Evolutionary conservation across 2,329 filamentous ascomycete genomes (phyloP).

Genomic region (Scedosporium dehoogii): DNA sequence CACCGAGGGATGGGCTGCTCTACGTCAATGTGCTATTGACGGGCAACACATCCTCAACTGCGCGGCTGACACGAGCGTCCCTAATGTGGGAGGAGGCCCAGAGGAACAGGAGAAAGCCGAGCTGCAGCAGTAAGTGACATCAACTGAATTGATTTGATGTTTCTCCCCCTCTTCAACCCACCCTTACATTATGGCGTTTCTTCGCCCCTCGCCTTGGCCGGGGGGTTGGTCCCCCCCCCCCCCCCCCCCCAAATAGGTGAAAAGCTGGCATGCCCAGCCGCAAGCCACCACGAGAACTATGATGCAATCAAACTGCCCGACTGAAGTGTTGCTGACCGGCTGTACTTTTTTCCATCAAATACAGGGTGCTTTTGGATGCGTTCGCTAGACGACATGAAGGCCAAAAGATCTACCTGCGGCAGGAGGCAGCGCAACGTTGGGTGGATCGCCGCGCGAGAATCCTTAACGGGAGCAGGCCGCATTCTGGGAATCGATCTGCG

Average conservation of each 20-base stretch:
- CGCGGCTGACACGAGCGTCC: slow-evolving; percentile 51
- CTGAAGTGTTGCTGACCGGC: background rate
- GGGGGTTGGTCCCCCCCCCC: background rate
- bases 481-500: slow-evolving; percentile 34
- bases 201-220: background rate
- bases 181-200: background rate
- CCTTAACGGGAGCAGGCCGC: slow-evolving; percentile 40
- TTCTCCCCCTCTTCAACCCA: background rate
- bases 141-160: no score
- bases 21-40: slow-evolving; percentile 53
- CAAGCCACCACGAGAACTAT: no score
- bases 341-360: background rate
- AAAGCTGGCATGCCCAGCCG: no score
- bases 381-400: slow-evolving; percentile 52
- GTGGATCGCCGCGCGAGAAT: slow-evolving; percentile 42
- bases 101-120: slow-evolving; percentile 53
- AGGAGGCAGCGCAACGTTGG: slow-evolving; percentile 51
- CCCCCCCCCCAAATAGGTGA: background rate
- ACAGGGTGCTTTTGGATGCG: slow-evolving; percentile 46
- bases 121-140: slow-evolving; percentile 45
- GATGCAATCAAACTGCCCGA: no score
- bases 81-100: slow-evolving; percentile 39
- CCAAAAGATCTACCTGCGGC: slow-evolving; percentile 55
- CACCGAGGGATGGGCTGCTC: slow-evolving; percentile 51
- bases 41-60: slow-evolving; percentile 56